Percentiles rank a stretch among this genome's conserved stretches.
Evolutionary conservation across 345 rosid species (phyloP).

Genomic region (Hypericum androsaemum): DNA sequence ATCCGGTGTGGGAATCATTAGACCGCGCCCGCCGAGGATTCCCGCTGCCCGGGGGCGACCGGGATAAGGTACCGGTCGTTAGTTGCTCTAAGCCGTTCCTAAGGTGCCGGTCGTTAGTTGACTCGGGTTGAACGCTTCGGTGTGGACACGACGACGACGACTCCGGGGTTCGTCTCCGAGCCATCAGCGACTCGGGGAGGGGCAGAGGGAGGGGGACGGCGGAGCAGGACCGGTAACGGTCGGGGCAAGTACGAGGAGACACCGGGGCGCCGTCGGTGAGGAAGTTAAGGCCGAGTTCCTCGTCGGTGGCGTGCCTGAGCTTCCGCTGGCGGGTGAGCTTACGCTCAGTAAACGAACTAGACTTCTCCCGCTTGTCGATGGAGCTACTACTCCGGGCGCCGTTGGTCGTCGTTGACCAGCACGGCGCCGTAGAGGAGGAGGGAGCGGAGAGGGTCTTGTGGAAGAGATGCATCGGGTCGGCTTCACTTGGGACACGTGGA

Average conservation of each 20-base stretch:
- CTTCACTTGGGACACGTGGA: too few relatives aligned
- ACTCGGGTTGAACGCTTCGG: constrained; percentile 3
- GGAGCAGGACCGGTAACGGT: too few relatives aligned
- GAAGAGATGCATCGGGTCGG: too few relatives aligned
- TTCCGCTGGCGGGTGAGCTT: constrained; percentile 50
- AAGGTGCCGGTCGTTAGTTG: neutral
- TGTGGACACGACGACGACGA: constrained; percentile 12
- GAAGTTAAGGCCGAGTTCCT: constrained; percentile 32
- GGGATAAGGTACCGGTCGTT: neutral
- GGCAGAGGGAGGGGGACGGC: too few relatives aligned
- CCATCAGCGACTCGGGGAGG: constrained; percentile 25
- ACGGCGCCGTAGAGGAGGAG: too few relatives aligned
- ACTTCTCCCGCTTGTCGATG: neutral
- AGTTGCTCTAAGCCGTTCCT: constrained; percentile 21
- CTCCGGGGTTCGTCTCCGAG: constrained; percentile 10
- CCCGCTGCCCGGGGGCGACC: neutral
- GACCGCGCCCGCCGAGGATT: too few relatives aligned
- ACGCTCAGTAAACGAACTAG: neutral
- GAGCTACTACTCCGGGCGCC: neutral
- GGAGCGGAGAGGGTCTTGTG: too few relatives aligned
- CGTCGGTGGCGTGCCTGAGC: constrained; percentile 43
- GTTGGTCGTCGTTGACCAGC: neutral
- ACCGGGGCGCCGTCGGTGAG: constrained; percentile 11
- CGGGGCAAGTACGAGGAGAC: too few relatives aligned
- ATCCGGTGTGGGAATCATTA: neutral